These are phyloP conservation scores for Yamadazyma trypodendri DNA, from an alignment of 1,139 yeast species.

Conservation along the genomic window DNA sequence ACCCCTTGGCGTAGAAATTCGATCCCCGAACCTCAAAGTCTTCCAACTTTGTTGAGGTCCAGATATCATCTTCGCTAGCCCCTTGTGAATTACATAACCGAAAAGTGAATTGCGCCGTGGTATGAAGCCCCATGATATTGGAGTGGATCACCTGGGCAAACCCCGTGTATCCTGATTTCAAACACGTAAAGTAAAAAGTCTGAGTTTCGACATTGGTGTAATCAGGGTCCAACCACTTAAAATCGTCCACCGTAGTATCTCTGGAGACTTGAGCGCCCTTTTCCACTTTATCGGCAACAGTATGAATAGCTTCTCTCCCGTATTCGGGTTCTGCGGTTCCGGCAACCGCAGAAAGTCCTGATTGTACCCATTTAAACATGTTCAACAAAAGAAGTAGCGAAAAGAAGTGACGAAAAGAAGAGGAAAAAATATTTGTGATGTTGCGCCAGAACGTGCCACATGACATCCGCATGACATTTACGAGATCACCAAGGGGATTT, in stretches of 20 bases:
- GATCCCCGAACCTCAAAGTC: conserved; percentile 77
- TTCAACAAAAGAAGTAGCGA: not conserved
- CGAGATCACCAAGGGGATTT: no score
- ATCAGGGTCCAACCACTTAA: conserved; percentile 70
- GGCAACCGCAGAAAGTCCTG: conserved; percentile 87
- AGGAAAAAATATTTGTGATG: no score
- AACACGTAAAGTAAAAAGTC: conserved; percentile 78
- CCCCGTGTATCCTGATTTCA: conserved; percentile 66
- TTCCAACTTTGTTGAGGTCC: conserved; percentile 91
- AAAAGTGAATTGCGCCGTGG: conserved; percentile 94
- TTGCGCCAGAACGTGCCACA: no score
- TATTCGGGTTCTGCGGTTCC: conserved; percentile 98
- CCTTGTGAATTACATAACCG: conserved; percentile 62
- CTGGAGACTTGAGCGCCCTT: conserved; percentile 34
- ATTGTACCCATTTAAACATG: conserved; percentile 85
- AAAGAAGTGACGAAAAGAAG: no score
- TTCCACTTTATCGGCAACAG: conserved; percentile 66
- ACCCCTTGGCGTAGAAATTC: conserved; percentile 72
- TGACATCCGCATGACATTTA: not conserved
- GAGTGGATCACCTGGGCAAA: conserved; percentile 95
- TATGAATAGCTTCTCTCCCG: conserved; percentile 86
- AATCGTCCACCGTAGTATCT: conserved; percentile 61
- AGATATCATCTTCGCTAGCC: conserved; percentile 47
- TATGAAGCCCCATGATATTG: conserved; percentile 82
- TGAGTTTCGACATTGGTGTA: conserved; percentile 94